phyloP scores from a whole-genome alignment of 164 flowering plant species.

The Malania oleifera region DNA sequence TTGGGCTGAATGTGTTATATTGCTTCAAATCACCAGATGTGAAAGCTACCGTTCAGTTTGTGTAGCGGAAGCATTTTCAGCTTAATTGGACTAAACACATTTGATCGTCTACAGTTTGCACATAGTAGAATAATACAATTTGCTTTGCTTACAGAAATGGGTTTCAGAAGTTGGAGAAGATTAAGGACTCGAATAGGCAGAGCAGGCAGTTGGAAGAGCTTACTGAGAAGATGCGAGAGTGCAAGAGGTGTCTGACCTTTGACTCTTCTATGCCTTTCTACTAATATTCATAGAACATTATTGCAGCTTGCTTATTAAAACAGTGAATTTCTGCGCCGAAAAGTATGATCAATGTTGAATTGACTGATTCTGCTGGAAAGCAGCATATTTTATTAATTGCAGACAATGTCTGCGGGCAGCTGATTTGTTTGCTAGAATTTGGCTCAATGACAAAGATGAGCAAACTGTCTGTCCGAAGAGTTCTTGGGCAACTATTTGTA shows the following conservation, averaged over 20 bases:
- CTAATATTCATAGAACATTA: not conserved
- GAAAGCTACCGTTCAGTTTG: not conserved
- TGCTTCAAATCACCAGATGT: not conserved
- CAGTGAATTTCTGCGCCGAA: not conserved
- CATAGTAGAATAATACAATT: too few relatives aligned
- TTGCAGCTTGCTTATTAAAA: not conserved
- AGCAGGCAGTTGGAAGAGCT: slow-evolving; percentile 9
- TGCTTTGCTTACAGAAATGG: slow-evolving; percentile 3
- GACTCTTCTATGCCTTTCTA: not conserved
- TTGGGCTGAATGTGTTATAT: not conserved
- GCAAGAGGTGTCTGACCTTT: not conserved
- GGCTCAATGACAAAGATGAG: too few relatives aligned
- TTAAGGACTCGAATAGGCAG: slow-evolving; percentile 1
- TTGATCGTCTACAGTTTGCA: too few relatives aligned
- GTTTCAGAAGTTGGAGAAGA: slow-evolving; percentile 6
- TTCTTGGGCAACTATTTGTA: too few relatives aligned
- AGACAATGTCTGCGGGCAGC: too few relatives aligned
- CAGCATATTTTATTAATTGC: too few relatives aligned
- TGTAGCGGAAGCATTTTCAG: not conserved
- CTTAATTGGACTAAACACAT: too few relatives aligned
- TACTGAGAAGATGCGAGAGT: slow-evolving; percentile 8
- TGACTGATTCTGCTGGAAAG: too few relatives aligned
- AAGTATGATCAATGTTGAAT: too few relatives aligned
- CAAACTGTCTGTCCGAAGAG: too few relatives aligned
- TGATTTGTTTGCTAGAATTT: too few relatives aligned